Evolutionary conservation across 2,329 filamentous ascomycete species (phyloP).

Genomic region (Fusarium equiseti): DNA sequence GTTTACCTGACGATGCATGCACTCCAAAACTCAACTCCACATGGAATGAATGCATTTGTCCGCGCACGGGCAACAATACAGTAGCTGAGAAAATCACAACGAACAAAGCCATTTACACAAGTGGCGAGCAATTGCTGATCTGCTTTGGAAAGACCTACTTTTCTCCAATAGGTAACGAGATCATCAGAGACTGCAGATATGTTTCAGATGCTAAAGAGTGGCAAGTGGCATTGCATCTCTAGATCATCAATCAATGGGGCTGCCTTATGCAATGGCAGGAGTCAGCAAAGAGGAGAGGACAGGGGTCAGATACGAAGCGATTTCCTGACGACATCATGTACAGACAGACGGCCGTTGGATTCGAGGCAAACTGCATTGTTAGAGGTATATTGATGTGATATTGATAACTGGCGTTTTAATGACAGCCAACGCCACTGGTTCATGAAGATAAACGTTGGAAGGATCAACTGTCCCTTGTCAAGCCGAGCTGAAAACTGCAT

Average conservation of each 20-base stretch:
- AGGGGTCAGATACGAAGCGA: constrained; percentile 12
- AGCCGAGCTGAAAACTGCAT: constrained; percentile 11
- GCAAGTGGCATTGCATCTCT: constrained; percentile 13
- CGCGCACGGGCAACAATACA: neutral
- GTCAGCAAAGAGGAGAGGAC: constrained; percentile 9
- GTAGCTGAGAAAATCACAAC: neutral
- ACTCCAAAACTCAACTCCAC: constrained; percentile 6
- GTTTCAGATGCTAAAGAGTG: constrained; percentile 31
- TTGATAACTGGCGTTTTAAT: neutral
- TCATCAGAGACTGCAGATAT: constrained; percentile 11
- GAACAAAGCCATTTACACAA: neutral
- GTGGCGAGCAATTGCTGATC: constrained; percentile 4
- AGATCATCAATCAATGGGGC: neutral
- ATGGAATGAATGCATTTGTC: constrained; percentile 1
- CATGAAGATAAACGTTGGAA: constrained; percentile 22
- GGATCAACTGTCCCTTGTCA: neutral
- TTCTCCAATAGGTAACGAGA: neutral
- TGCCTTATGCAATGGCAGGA: neutral
- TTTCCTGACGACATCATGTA: constrained; percentile 6
- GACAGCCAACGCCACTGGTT: constrained; percentile 16
- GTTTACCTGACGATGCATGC: constrained; percentile 29
- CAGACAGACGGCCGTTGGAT: constrained; percentile 4
- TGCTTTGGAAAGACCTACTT: constrained; percentile 7
- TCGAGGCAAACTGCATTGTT: constrained; percentile 5
- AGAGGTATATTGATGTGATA: constrained; percentile 2